A percentile compares a stretch with the other conserved stretches of the same genome.
Conservation (phyloP, 441 rosid species). For the Arabidopsis hybrid region DNA sequence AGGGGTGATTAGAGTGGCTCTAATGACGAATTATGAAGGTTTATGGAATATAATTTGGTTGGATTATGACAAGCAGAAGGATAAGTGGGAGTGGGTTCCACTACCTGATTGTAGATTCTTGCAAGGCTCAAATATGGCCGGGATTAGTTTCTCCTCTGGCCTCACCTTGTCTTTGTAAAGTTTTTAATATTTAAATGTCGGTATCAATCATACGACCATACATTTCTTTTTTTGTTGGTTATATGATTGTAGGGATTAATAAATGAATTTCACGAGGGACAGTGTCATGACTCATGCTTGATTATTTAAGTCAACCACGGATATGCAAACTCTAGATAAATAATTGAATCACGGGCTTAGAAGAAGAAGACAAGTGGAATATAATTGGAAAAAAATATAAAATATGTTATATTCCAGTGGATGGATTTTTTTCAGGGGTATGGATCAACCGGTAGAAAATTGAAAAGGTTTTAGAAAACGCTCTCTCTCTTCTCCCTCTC, state of each 20-base stretch:
- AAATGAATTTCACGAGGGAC: slow-evolving; percentile 41
- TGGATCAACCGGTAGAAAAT: too few relatives aligned
- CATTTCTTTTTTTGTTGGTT: neutral
- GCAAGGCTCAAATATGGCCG: slow-evolving; percentile 75
- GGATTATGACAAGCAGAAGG: slow-evolving; percentile 46
- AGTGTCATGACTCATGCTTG: slow-evolving; percentile 37
- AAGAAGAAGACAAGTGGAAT: neutral
- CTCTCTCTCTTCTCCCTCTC: too few relatives aligned
- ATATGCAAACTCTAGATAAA: slow-evolving; percentile 25
- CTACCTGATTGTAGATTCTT: slow-evolving; percentile 59
- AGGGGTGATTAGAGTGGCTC: slow-evolving; percentile 55
- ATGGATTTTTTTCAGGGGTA: too few relatives aligned
- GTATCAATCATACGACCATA: slow-evolving; percentile 38
- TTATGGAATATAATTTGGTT: slow-evolving; percentile 70
- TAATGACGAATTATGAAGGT: slow-evolving; percentile 63
- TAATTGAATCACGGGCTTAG: slow-evolving; percentile 41
- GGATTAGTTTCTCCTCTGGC: slow-evolving; percentile 69
- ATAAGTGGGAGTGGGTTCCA: slow-evolving; percentile 56
- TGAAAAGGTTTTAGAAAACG: too few relatives aligned
- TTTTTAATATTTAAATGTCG: slow-evolving; percentile 36
- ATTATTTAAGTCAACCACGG: slow-evolving; percentile 45
- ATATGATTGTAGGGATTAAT: slow-evolving; percentile 31
- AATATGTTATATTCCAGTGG: too few relatives aligned
- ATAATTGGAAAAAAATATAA: too few relatives aligned
- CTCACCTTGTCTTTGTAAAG: slow-evolving; percentile 53